Evolutionary conservation across 352 stramenopile species (phyloP).

Genomic region (Pythium graminicola): DNA sequence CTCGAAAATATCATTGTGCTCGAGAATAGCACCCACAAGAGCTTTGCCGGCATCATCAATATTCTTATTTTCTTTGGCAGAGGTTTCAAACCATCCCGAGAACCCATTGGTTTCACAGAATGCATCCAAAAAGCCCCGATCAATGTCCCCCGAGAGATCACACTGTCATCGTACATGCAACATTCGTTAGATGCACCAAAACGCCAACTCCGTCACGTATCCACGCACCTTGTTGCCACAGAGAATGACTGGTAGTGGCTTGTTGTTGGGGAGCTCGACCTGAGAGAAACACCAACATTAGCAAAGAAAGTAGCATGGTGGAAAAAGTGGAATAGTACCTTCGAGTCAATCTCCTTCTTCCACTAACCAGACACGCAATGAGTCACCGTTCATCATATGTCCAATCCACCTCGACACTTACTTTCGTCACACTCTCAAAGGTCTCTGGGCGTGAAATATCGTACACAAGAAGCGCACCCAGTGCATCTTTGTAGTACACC

Average conservation of each 20-base stretch:
- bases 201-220: too few relatives aligned
- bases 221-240: conserved; percentile 91
- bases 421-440: conserved; percentile 86
- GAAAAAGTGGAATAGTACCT: conserved; percentile 31
- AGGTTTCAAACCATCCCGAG: conserved; percentile 90
- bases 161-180: conserved; percentile 31
- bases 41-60: conserved; percentile 85
- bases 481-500: conserved; percentile 92
- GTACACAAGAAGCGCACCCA: conserved; percentile 89
- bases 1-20: conserved; percentile 85
- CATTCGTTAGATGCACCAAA: too few relatives aligned
- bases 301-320: not conserved
- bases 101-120: conserved; percentile 90
- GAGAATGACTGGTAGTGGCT: conserved; percentile 86
- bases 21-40: conserved; percentile 69
- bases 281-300: not conserved
- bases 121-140: conserved; percentile 71
- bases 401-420: too few relatives aligned
- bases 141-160: conserved; percentile 75
- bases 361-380: conserved; percentile 40
- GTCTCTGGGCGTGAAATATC: conserved; percentile 89
- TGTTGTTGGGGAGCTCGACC: conserved; percentile 87
- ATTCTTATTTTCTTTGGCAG: conserved; percentile 90
- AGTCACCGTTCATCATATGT: not conserved
- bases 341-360: conserved; percentile 93